Conservation (phyloP, 176 grass and related monocot species). For the bread wheat (Triticum aestivum) region IWGSC_CS_RefSeq_v2.1 NC_057798.1:613241447-613241946, state of each 20-base stretch:
- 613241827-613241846: neutral
- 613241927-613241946: too few species aligned
- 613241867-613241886: neutral
- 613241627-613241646: neutral
- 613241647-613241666: neutral
- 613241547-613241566: conserved; percentile 42
- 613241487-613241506: conserved; percentile 2
- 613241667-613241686: conserved; percentile 13
- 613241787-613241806: neutral
- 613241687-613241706: conserved; percentile 6
- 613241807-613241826: neutral
- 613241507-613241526: conserved; percentile 32
- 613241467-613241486: conserved; percentile 21
- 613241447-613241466: neutral
- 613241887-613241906: too few species aligned
- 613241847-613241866: neutral
- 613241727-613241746: neutral
- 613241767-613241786: neutral
- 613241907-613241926: too few species aligned
- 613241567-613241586: neutral
- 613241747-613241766: neutral
- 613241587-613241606: conserved; percentile 31
- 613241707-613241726: neutral
- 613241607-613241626: neutral
- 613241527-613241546: neutral